Evolutionary conservation across 176 grass and related monocot genomes (phyloP).

Genomic region (Elaeis guineensis): DNA sequence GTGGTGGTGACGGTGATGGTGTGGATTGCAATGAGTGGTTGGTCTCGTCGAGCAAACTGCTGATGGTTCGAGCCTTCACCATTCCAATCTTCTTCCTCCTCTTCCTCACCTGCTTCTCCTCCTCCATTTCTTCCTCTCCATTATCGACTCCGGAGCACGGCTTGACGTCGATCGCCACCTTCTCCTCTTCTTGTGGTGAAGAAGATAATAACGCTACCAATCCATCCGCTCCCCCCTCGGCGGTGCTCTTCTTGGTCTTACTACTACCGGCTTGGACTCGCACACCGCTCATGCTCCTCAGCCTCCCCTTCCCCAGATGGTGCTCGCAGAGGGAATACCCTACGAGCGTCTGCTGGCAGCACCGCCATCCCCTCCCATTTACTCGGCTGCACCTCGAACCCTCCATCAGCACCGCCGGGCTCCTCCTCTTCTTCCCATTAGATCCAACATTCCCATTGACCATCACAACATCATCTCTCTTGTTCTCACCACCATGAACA

Average conservation of each 20-base stretch:
- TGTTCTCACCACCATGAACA: background rate
- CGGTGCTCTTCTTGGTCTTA: conserved; percentile 20
- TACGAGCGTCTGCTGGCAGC: conserved; percentile 72
- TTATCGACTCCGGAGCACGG: background rate
- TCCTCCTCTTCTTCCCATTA: conserved; percentile 21
- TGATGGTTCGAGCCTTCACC: conserved; percentile 19
- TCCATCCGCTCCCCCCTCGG: no score
- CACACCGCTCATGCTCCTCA: conserved; percentile 15
- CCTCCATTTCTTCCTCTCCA: background rate
- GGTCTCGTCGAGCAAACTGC: conserved; percentile 3
- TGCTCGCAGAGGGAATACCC: conserved; percentile 93
- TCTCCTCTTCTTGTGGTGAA: background rate
- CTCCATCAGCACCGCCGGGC: conserved; percentile 39
- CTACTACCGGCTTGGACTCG: conserved; percentile 46
- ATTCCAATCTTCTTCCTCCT: conserved; percentile 7
- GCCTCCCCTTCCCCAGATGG: conserved; percentile 85
- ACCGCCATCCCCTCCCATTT: conserved; percentile 91
- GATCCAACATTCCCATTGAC: background rate
- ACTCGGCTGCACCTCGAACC: conserved; percentile 93
- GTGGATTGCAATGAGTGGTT: background rate
- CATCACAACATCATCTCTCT: background rate
- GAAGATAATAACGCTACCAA: background rate
- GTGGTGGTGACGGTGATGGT: background rate
- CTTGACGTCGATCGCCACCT: background rate
- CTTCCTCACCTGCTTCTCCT: background rate